phyloP scores from a whole-genome alignment of 2,329 filamentous ascomycete genomes.

The Cyphellophora europaea region DNA sequence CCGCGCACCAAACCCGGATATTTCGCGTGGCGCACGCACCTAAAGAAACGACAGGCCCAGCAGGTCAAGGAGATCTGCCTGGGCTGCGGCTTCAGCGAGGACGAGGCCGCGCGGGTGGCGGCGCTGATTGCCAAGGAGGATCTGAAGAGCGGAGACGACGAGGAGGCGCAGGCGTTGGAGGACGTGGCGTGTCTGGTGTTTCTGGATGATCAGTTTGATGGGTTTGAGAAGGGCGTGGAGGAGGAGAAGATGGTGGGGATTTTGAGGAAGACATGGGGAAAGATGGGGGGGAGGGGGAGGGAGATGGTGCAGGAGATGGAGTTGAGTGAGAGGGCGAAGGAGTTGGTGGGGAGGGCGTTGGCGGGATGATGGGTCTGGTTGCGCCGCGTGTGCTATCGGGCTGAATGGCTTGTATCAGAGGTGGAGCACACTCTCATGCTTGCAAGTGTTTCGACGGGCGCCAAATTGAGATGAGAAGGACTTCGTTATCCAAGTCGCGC shows the following conservation, averaged over 20 bases:
- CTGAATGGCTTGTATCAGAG: too few species aligned
- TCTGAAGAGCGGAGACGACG: constrained; percentile 42
- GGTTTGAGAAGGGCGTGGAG: constrained; percentile 57
- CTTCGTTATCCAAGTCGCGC: too few species aligned
- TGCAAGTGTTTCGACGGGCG: too few species aligned
- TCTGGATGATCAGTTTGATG: constrained; percentile 76
- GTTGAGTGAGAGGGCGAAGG: constrained; percentile 53
- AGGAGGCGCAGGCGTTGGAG: constrained; percentile 66
- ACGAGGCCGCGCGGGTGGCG: constrained; percentile 54
- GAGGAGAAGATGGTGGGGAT: constrained; percentile 52
- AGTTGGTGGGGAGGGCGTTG: constrained; percentile 56
- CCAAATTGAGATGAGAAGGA: too few species aligned
- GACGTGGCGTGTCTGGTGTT: constrained; percentile 84
- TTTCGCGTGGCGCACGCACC: constrained; percentile 65
- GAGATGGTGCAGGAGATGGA: constrained; percentile 51
- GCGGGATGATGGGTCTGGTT: too few species aligned
- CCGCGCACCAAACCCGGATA: constrained; percentile 69
- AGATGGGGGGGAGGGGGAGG: constrained; percentile 15
- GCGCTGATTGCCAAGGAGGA: constrained; percentile 72
- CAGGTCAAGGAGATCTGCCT: constrained; percentile 47
- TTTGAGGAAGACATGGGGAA: constrained; percentile 18
- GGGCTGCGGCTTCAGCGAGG: constrained; percentile 38
- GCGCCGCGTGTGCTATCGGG: too few species aligned
- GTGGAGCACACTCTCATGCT: too few species aligned
- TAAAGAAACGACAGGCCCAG: constrained; percentile 63